Evolutionary conservation across 75 land plant genomes (phyloP).

Genomic region (Pinus albicaulis): DNA sequence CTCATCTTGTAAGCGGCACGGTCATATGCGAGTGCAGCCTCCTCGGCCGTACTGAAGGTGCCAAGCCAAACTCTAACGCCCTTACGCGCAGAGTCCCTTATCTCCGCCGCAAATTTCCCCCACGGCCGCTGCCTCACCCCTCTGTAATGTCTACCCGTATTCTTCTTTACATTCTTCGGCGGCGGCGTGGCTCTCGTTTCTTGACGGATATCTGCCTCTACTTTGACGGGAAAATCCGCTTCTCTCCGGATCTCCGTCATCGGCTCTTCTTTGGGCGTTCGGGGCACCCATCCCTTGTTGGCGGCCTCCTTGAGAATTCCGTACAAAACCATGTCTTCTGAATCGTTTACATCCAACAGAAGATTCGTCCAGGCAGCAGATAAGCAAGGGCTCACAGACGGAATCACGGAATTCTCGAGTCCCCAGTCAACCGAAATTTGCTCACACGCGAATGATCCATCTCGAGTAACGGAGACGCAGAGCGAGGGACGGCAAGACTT

Average conservation of each 20-base stretch:
- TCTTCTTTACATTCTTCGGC: constrained; percentile 1
- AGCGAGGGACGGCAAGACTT: too few relatives aligned
- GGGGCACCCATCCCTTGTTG: constrained; percentile 11
- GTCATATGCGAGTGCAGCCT: constrained; percentile 11
- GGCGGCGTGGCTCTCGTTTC: not conserved
- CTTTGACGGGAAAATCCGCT: too few relatives aligned
- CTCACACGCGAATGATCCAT: too few relatives aligned
- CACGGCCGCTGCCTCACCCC: constrained; percentile 53
- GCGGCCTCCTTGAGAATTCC: constrained; percentile 16
- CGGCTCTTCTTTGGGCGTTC: not conserved
- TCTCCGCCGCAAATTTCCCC: constrained; percentile 50
- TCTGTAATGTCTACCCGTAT: constrained; percentile 18
- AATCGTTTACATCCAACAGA: constrained; percentile 32
- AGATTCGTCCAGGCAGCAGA: constrained; percentile 8
- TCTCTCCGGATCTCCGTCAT: not conserved
- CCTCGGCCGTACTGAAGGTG: constrained; percentile 22
- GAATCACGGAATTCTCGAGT: too few relatives aligned
- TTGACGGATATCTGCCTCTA: too few relatives aligned
- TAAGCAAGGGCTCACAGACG: too few relatives aligned
- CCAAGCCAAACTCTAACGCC: constrained; percentile 54
- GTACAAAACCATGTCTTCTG: constrained; percentile 32
- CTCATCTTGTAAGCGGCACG: constrained; percentile 22
- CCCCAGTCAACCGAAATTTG: too few relatives aligned
- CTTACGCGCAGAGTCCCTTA: constrained; percentile 39
- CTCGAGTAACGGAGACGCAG: too few relatives aligned